Base-by-base conservation (phyloP, 2,329 filamentous ascomycete species). In the Thelonectria discophora region DNA sequence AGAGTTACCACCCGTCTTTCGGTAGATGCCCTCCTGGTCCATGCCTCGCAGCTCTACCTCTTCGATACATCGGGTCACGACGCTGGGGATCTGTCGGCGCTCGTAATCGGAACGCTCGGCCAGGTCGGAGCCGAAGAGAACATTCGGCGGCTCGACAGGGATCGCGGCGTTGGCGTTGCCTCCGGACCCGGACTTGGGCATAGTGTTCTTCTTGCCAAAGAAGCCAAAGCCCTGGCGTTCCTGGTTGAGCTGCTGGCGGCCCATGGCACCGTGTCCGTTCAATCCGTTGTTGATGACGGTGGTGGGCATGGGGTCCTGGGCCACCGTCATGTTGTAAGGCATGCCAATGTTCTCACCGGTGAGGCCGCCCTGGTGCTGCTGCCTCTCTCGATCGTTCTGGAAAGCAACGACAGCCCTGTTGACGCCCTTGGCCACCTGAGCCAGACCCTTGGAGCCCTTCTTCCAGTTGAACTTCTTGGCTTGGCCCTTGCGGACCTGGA, bases 381-480 rank as follows among this genome's bases (percentile, higher is more conserved):
- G 81, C 76, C 67, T 80, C 69, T 90, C 86, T 49, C 86, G 87
- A 46, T 83, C 82, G 72, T 78, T 87, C 74, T 84, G 86, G 82
- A 85, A 88, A 55, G 90, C 90, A 51, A 89, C 90, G 62, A 97
- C 96, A 6, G 94, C 94, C 56, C 93, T 92, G 77, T 97, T 97
- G 76, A 98, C 88, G 54, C 94, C 93, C 81, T 97, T 97, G 63
- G 91, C 91, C 53, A 98, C 91, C 77, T 97, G 97, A 27, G 94
- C 94, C 70, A 98, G 90, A 58, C 92, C 94, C 78, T 97, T 94
- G 40, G 92, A 92, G 40, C 93, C 93, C 82, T 96, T 97, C 84
- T 97, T 97, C 94, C 95, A 98, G 80, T 97, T 97, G 80, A 97
- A 97, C 77, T 97, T 98, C 81, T 93, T 97, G 55, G 90, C 88